Evolutionary conservation across 2,329 filamentous ascomycete species (phyloP).

Genomic region (Scedosporium minutisporum): DNA sequence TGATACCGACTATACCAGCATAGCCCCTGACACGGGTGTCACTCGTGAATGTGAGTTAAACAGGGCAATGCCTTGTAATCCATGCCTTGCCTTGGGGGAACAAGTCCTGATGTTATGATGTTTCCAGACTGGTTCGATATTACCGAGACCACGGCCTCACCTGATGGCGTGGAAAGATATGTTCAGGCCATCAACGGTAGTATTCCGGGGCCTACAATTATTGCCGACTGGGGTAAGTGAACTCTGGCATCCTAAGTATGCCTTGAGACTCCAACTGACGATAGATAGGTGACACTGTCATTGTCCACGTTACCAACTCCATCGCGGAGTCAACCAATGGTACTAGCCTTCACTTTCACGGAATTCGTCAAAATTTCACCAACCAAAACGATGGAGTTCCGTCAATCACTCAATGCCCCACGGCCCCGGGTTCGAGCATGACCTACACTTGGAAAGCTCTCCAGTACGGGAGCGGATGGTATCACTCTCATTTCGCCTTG

Average conservation of each 20-base stretch:
- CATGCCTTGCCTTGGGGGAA: background rate
- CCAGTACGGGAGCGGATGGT: constrained; percentile 47
- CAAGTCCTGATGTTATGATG: background rate
- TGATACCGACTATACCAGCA: constrained; percentile 33
- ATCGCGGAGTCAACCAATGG: constrained; percentile 38
- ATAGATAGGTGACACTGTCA: constrained; percentile 26
- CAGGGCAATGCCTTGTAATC: background rate
- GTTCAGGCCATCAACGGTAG: constrained; percentile 43
- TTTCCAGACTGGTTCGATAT: constrained; percentile 28
- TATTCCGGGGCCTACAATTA: constrained; percentile 50
- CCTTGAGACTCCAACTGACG: constrained; percentile 10
- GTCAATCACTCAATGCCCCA: constrained; percentile 38
- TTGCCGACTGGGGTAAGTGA: constrained; percentile 36
- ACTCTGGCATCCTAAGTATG: constrained; percentile 11
- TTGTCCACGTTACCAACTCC: constrained; percentile 45
- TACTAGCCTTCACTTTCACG: constrained; percentile 55
- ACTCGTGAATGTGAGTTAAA: constrained; percentile 29
- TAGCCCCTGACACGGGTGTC: constrained; percentile 35
- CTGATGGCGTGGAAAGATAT: constrained; percentile 33
- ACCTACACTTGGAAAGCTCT: constrained; percentile 50
- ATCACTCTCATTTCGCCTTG: constrained; percentile 48
- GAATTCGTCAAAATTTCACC: constrained; percentile 45
- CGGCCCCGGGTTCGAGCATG: constrained; percentile 37
- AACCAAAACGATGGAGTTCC: constrained; percentile 48
- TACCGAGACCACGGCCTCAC: constrained; percentile 27